These are phyloP conservation scores for Verruconis gallopava DNA, from an alignment of 2,329 filamentous ascomycete species.

Conservation along the genomic window DNA sequence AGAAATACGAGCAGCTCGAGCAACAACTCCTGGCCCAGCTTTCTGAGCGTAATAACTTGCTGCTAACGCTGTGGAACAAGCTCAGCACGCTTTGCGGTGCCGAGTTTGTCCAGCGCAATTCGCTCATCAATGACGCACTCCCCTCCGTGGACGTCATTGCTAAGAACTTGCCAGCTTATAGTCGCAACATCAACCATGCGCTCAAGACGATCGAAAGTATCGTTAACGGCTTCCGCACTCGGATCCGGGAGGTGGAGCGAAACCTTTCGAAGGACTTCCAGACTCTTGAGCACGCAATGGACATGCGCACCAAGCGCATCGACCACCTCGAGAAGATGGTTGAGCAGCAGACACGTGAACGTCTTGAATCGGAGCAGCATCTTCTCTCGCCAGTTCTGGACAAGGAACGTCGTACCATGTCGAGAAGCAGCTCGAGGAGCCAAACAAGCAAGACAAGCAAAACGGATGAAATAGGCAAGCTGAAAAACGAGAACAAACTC, in stretches of 20 bases:
- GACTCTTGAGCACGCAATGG: slow-evolving; percentile 66
- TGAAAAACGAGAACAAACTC: slow-evolving; percentile 47
- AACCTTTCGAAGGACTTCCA: slow-evolving; percentile 89
- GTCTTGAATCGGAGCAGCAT: slow-evolving; percentile 19
- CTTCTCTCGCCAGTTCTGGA: slow-evolving; percentile 10
- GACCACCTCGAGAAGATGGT: slow-evolving; percentile 75
- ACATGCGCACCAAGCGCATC: slow-evolving; percentile 68
- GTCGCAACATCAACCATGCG: slow-evolving; percentile 75
- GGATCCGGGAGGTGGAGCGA: slow-evolving; percentile 75
- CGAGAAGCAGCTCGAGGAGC: slow-evolving; percentile 20
- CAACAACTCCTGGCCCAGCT: slow-evolving; percentile 75
- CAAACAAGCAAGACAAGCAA: slow-evolving; percentile 26
- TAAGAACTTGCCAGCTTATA: slow-evolving; percentile 76
- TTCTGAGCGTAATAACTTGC: slow-evolving; percentile 73
- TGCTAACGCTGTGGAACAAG: slow-evolving; percentile 81
- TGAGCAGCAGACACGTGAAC: slow-evolving; percentile 37
- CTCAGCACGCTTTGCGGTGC: slow-evolving; percentile 74
- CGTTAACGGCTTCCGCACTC: slow-evolving; percentile 61
- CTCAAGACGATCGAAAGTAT: slow-evolving; percentile 78
- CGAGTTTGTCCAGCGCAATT: slow-evolving; percentile 86
- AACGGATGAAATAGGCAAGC: slow-evolving; percentile 41
- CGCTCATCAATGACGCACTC: slow-evolving; percentile 74
- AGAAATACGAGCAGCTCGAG: slow-evolving; percentile 63
- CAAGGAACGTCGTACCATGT: slow-evolving; percentile 17
- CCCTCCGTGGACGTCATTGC: slow-evolving; percentile 77